Evolutionary conservation across 148 eudicot species (phyloP), one percentile per base, ranked within the genome.

Genomic region (Diospyros kaki): DNA sequence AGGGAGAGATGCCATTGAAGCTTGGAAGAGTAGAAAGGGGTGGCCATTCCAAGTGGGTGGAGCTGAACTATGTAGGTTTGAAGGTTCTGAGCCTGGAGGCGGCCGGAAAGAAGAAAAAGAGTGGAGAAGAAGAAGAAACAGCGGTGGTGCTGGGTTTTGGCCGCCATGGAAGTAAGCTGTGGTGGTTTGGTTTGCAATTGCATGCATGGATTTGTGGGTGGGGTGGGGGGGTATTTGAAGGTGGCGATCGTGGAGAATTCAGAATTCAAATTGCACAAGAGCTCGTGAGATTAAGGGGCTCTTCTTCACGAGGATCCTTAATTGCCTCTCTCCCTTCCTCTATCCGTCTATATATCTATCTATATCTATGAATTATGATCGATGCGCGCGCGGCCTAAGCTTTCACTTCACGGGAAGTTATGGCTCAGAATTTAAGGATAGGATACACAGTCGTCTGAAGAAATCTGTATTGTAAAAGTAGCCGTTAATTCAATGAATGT

Each of bases 41-140:
- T 69, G 1, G 85, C 71, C n/a, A 76, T 51, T 38, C 75, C 78
- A 5, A 83, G 72, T 11, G 98, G 98, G 79, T 89, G 92, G 60
- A 93, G 86, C 48, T 93, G 97, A 55, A 93, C 81, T 71, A 93
- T 87, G 84, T 93, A 91, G 72, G 97, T 89, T 76, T 84, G 83
- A 14, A 93, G 84, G 45, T 73, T 3, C 2, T 68, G 77, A 13
- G 87, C 85, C 62, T 75, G 48, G 75, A 75, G 71, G 84, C 41
- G 48, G 77, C 59, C 45, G 74, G 51, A 46, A 76, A 28, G 46
- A 80, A 53, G 56, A 2, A 53, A 3, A 6, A n/a, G 1, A 28
- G 61, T 58, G 61, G 61, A 14, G 6, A 58, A 58, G 50, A 85
- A 60, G 54, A 72, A 54, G 28, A 28, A 28, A 28, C 28, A 28